Conservation (phyloP, 1,139 yeast species). For the Saccharomyces hybrid region DNA sequence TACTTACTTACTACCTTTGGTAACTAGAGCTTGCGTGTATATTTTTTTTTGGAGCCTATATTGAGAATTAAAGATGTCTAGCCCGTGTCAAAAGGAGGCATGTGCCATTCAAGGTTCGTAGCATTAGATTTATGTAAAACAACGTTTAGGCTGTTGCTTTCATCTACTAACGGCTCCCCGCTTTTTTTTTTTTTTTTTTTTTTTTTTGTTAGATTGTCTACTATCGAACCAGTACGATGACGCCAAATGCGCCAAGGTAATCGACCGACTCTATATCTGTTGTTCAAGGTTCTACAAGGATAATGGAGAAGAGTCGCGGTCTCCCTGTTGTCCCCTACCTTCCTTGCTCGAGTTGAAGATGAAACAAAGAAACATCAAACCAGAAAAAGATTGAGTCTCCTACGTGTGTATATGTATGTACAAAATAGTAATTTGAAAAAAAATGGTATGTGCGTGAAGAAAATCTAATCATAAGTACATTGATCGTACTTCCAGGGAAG, state of each 20-base stretch:
- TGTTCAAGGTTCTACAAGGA: conserved; percentile 48
- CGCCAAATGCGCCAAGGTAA: conserved; percentile 49
- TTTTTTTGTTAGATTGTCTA: conserved; percentile 38
- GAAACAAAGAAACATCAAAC: conserved; percentile 39
- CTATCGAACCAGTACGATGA: conserved; percentile 50
- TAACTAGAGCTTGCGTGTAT: background rate
- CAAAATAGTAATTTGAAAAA: background rate
- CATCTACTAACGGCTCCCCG: background rate
- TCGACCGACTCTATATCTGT: conserved; percentile 54
- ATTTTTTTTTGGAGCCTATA: background rate
- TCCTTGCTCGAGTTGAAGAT: conserved; percentile 47
- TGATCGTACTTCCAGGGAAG: conserved; percentile 5
- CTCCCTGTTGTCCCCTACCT: conserved; percentile 62
- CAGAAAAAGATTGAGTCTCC: background rate
- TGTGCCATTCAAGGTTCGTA: conserved; percentile 55
- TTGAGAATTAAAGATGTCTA: background rate
- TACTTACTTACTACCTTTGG: background rate
- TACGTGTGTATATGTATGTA: background rate
- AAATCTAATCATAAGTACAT: conserved; percentile 6
- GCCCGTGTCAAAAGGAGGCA: conserved; percentile 57
- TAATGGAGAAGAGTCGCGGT: conserved; percentile 46
- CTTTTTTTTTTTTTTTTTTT: too few relatives aligned
- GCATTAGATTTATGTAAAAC: too few relatives aligned
- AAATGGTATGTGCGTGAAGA: conserved; percentile 4
- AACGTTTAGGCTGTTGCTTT: background rate